Percentiles rank a stretch among this genome's conserved stretches.
Conservation (phyloP, 805 yeast genomes). For the Candida nitratophila region DNA sequence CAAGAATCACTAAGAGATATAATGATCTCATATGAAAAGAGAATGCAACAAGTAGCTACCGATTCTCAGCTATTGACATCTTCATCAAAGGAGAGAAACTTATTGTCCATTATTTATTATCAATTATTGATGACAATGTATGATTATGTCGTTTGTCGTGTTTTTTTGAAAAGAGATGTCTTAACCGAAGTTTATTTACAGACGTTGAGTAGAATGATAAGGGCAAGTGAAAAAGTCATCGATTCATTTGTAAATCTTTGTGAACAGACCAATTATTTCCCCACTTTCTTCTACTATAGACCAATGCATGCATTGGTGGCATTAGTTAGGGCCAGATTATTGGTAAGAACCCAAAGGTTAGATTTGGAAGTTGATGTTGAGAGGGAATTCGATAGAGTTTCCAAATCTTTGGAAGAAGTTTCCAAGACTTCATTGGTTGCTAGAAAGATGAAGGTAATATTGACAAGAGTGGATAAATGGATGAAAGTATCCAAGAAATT, state of each 20-base stretch:
- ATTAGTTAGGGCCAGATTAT: slow-evolving; percentile 37
- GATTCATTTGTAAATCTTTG: slow-evolving; percentile 36
- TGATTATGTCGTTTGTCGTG: slow-evolving; percentile 43
- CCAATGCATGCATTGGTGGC: slow-evolving; percentile 47
- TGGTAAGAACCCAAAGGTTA: slow-evolving; percentile 35
- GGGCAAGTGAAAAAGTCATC: slow-evolving; percentile 38
- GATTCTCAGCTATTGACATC: slow-evolving; percentile 32
- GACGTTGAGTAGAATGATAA: slow-evolving; percentile 34
- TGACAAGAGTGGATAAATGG: slow-evolving; percentile 31
- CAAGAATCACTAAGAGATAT: slow-evolving; percentile 21
- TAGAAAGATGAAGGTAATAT: slow-evolving; percentile 25
- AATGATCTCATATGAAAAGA: slow-evolving; percentile 33
- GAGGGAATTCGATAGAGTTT: slow-evolving; percentile 22
- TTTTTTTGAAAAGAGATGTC: slow-evolving; percentile 22
- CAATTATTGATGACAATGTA: slow-evolving; percentile 45
- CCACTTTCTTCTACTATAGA: slow-evolving; percentile 46
- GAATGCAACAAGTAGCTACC: slow-evolving; percentile 31
- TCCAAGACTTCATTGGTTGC: slow-evolving; percentile 25
- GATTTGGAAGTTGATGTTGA: slow-evolving; percentile 27
- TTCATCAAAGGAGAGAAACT: slow-evolving; percentile 29
- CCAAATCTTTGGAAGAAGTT: slow-evolving; percentile 14
- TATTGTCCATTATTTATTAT: slow-evolving; percentile 39
- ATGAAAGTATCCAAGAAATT: slow-evolving; percentile 30
- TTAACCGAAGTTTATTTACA: slow-evolving; percentile 28
- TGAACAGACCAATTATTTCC: slow-evolving; percentile 32